Evolutionary conservation across 2,329 filamentous ascomycete genomes (phyloP).

Genomic region (Fusarium miscanthi): DNA sequence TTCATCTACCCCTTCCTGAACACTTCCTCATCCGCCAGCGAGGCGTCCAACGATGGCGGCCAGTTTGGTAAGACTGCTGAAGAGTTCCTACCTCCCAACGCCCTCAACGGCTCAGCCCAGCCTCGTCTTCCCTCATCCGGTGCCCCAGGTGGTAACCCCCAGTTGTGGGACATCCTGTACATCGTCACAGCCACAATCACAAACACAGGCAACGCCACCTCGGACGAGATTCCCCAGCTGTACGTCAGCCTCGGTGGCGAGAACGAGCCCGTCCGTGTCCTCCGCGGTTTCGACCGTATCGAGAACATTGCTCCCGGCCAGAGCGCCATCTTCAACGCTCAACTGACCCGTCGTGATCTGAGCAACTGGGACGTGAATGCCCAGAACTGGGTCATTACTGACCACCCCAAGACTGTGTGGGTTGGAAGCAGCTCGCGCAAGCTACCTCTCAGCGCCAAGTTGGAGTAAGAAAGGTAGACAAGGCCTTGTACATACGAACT

Average conservation of each 20-base stretch:
- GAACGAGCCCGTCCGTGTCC: constrained; percentile 71
- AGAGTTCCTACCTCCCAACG: constrained; percentile 69
- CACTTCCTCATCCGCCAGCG: constrained; percentile 65
- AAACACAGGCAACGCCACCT: constrained; percentile 74
- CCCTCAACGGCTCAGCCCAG: constrained; percentile 67
- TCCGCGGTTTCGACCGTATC: constrained; percentile 86
- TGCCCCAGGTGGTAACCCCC: constrained; percentile 71
- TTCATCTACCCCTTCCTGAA: constrained; percentile 81
- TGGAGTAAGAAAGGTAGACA: constrained; percentile 18
- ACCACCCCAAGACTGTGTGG: constrained; percentile 63
- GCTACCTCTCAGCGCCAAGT: constrained; percentile 55
- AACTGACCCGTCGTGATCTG: constrained; percentile 81
- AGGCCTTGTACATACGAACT: not conserved
- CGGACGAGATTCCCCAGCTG: constrained; percentile 80
- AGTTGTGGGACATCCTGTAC: constrained; percentile 76
- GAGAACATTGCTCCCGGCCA: constrained; percentile 74
- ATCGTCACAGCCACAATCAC: constrained; percentile 74
- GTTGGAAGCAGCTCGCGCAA: constrained; percentile 68
- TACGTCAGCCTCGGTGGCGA: constrained; percentile 86
- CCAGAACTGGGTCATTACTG: constrained; percentile 86
- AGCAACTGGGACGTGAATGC: constrained; percentile 83
- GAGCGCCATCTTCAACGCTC: constrained; percentile 72
- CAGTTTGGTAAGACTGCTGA: constrained; percentile 69
- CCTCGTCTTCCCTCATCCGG: constrained; percentile 62
- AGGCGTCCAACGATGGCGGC: constrained; percentile 65